phyloP scores from a whole-genome alignment of 2,329 filamentous ascomycete genomes.

The Cryphonectria parasitica region DNA sequence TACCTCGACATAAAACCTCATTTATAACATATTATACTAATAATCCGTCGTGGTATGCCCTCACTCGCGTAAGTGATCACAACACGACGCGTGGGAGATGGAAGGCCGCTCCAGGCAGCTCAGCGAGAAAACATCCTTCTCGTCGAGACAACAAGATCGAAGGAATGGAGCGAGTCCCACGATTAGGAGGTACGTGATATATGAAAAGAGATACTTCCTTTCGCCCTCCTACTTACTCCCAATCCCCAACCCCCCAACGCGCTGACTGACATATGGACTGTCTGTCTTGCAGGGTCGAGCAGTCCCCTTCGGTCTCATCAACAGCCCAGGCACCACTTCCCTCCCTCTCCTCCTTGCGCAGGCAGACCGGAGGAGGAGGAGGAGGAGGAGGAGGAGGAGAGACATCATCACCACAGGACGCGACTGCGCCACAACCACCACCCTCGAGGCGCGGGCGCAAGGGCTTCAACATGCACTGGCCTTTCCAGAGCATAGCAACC shows the following conservation, averaged over 20 bases:
- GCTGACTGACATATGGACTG: not conserved
- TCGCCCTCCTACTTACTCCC: too few relatives aligned
- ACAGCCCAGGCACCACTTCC: not conserved
- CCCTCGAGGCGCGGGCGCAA: slow-evolving; percentile 27
- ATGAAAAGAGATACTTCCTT: not conserved
- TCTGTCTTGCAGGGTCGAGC: not conserved
- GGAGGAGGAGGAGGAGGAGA: not conserved
- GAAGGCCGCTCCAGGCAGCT: not conserved
- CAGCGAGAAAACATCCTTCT: not conserved
- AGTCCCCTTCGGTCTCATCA: not conserved
- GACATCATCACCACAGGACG: not conserved
- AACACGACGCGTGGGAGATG: not conserved
- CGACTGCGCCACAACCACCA: slow-evolving; percentile 16
- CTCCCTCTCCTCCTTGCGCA: not conserved
- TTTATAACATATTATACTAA: not conserved
- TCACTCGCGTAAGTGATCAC: not conserved
- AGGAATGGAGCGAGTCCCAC: not conserved
- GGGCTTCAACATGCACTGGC: slow-evolving; percentile 39
- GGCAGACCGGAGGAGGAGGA: not conserved
- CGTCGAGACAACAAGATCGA: not conserved
- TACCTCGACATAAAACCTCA: not conserved
- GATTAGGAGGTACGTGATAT: not conserved
- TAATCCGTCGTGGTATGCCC: slow-evolving; percentile 4
- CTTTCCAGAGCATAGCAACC: slow-evolving; percentile 39
- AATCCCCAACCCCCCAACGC: not conserved